Conservation (phyloP, 176 grass and related monocot genomes). For the Lolium multiflorum region DNA sequence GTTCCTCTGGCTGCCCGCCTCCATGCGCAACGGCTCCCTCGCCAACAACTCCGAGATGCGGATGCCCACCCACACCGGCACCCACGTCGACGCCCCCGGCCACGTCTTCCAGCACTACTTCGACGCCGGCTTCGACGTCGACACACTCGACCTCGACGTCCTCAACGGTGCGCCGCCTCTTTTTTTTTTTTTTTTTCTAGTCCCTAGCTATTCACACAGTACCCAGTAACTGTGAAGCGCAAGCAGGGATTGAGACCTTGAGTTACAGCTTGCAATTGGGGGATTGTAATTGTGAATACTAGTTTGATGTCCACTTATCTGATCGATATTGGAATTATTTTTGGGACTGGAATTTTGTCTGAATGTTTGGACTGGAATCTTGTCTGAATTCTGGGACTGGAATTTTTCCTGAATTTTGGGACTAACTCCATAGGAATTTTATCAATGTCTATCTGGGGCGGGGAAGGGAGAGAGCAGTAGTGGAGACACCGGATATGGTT, state of each 20-base stretch:
- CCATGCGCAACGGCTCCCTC: constrained; percentile 67
- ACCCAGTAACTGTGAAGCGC: background rate
- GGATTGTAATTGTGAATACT: background rate
- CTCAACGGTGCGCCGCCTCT: constrained; percentile 43
- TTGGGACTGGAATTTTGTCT: background rate
- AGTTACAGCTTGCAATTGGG: background rate
- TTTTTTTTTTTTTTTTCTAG: background rate
- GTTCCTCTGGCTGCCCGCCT: constrained; percentile 57
- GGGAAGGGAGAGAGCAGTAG: background rate
- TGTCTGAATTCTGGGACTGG: background rate
- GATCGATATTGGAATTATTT: background rate
- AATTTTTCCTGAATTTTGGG: background rate
- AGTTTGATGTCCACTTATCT: background rate
- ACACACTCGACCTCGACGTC: constrained; percentile 66
- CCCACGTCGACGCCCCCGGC: constrained; percentile 71
- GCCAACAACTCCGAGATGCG: constrained; percentile 70
- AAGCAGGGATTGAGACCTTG: background rate
- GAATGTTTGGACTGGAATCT: background rate
- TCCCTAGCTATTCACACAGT: background rate
- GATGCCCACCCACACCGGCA: constrained; percentile 62
- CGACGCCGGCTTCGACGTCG: constrained; percentile 71
- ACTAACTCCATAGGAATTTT: background rate
- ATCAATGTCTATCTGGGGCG: background rate
- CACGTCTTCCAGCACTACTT: constrained; percentile 79
- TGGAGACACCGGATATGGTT: background rate